phyloP scores from a whole-genome alignment of 352 stramenopile genomes.

The Pythium monospermum region DNA sequence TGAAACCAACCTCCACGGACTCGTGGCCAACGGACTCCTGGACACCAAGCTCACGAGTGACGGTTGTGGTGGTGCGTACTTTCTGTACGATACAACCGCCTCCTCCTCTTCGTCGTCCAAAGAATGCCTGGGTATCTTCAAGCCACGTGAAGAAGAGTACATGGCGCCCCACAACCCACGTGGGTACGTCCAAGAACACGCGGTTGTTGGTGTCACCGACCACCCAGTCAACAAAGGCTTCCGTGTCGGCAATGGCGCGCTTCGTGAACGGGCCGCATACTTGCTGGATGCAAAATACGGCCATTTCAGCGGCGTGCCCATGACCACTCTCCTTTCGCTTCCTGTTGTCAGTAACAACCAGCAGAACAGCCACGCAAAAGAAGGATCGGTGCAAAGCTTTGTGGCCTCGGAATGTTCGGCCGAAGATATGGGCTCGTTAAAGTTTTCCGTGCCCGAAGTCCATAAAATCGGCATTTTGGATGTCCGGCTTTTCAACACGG shows the following conservation, averaged over 20 bases:
- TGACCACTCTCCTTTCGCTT: conserved; percentile 73
- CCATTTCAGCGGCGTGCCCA: conserved; percentile 79
- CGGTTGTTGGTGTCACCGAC: conserved; percentile 70
- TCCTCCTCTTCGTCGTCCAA: conserved; percentile 26
- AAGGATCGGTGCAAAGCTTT: conserved; percentile 84
- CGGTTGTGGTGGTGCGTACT: conserved; percentile 76
- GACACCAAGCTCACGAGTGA: conserved; percentile 69
- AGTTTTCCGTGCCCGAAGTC: conserved; percentile 80
- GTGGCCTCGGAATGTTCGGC: conserved; percentile 77
- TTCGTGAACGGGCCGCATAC: conserved; percentile 82
- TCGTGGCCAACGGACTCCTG: conserved; percentile 26
- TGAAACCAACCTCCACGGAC: conserved; percentile 33
- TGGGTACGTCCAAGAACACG: conserved; percentile 87
- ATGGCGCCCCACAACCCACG: conserved; percentile 98
- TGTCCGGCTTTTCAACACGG: conserved; percentile 86
- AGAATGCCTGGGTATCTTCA: conserved; percentile 95
- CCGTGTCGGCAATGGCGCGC: conserved; percentile 75
- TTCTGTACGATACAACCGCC: conserved; percentile 26
- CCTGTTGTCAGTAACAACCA: conserved; percentile 38
- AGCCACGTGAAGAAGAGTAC: conserved; percentile 98
- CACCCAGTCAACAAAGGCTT: conserved; percentile 86
- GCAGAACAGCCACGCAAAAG: conserved; percentile 55
- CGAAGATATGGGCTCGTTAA: conserved; percentile 85
- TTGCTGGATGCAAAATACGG: conserved; percentile 74
- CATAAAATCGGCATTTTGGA: conserved; percentile 89